These are phyloP conservation scores for Ophiosphaerella narmari DNA, from an alignment of 2,329 filamentous ascomycete species.

Conservation along the genomic window DNA sequence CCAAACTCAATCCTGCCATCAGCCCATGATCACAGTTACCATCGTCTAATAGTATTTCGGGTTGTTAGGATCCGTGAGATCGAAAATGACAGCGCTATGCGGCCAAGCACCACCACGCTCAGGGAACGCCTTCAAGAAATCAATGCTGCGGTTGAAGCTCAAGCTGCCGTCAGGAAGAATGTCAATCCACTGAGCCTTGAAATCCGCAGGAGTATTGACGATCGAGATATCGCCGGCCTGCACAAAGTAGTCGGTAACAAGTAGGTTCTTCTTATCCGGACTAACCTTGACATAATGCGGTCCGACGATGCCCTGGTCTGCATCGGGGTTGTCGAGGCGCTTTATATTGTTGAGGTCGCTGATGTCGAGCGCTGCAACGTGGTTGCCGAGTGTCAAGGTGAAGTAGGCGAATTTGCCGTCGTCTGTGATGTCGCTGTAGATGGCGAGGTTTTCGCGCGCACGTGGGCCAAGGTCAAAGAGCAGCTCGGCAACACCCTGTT, in stretches of 20 bases:
- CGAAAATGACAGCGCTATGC: slow-evolving; percentile 62
- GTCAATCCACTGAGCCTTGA: slow-evolving; percentile 66
- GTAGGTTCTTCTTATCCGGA: slow-evolving; percentile 66
- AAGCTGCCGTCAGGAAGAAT: slow-evolving; percentile 38
- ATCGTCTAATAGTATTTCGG: slow-evolving; percentile 6
- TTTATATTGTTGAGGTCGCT: slow-evolving; percentile 63
- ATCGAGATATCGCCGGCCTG: slow-evolving; percentile 65
- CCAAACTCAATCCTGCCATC: too few species aligned
- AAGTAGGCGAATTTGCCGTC: slow-evolving; percentile 64
- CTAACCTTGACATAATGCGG: slow-evolving; percentile 69
- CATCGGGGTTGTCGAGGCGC: slow-evolving; percentile 64
- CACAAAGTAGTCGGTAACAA: slow-evolving; percentile 70
- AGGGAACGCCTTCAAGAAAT: slow-evolving; percentile 59
- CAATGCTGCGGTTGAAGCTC: slow-evolving; percentile 63
- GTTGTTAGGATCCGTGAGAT: slow-evolving; percentile 54
- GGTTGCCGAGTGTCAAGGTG: slow-evolving; percentile 65
- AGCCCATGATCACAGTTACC: background rate
- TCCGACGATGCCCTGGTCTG: slow-evolving; percentile 63
- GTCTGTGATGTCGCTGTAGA: slow-evolving; percentile 64
- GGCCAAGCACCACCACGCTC: slow-evolving; percentile 62
- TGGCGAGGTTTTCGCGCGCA: slow-evolving; percentile 61
- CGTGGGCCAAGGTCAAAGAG: slow-evolving; percentile 63
- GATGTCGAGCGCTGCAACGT: slow-evolving; percentile 66
- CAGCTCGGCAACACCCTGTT: slow-evolving; percentile 63
- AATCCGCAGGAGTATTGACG: slow-evolving; percentile 65